Conservation (phyloP, 139 green algal genomes). For the Tetradesmus lagerheimii region DNA sequence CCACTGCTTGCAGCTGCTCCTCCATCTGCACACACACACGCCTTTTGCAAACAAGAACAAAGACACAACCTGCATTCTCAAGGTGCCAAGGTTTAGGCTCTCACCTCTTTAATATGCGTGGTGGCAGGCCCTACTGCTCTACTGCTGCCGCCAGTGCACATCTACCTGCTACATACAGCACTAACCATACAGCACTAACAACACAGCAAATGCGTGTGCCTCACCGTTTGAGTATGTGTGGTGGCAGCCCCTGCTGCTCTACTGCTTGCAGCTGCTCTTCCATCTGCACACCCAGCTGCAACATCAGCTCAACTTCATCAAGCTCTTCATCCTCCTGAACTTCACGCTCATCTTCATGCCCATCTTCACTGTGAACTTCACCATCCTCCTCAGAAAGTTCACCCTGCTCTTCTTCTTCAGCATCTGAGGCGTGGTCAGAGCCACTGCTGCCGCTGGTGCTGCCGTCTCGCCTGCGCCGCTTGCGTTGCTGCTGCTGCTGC, state of each 20-base stretch:
- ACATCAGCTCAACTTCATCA: constrained; percentile 61
- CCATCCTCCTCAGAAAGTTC: constrained; percentile 9
- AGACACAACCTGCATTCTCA: no score
- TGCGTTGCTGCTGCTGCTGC: constrained; percentile 25
- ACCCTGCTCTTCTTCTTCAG: background rate
- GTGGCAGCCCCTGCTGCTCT: constrained; percentile 50
- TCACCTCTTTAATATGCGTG: constrained; percentile 43
- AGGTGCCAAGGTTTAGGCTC: background rate
- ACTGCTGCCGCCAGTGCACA: constrained; percentile 61
- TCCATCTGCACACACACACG: constrained; percentile 74
- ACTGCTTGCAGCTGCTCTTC: constrained; percentile 70
- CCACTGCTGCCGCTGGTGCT: background rate
- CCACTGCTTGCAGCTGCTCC: constrained; percentile 59
- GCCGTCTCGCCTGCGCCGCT: background rate
- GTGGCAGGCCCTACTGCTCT: constrained; percentile 47
- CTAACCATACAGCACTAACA: background rate
- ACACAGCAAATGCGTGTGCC: background rate
- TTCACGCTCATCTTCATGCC: constrained; percentile 30
- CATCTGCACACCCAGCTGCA: constrained; percentile 70
- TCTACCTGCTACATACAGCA: constrained; percentile 55
- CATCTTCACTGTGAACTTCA: constrained; percentile 27
- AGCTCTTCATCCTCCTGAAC: constrained; percentile 52
- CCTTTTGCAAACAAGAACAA: no score
- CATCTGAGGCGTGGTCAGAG: background rate
- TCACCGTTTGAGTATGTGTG: constrained; percentile 50